Evolutionary conservation across 257 asterid species (phyloP).

Genomic region (Perilla frutescens): DNA sequence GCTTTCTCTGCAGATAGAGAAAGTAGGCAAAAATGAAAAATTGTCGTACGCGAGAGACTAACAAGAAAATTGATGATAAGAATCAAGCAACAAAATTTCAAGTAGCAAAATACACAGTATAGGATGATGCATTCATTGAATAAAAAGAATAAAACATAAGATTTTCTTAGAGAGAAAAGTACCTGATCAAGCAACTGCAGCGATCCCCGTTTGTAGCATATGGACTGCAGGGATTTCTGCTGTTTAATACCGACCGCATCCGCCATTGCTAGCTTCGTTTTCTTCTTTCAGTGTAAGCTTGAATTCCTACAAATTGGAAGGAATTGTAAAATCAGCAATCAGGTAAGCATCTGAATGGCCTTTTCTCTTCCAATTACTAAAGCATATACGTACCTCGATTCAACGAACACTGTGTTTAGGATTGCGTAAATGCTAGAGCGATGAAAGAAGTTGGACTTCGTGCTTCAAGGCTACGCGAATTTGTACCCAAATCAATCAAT

Average conservation of each 20-base stretch:
- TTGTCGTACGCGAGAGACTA: background rate
- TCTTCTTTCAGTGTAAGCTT: background rate
- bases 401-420: no score
- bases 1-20: constrained; percentile 75
- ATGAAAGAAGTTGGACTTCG: no score
- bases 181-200: constrained; percentile 94
- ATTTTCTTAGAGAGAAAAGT: background rate
- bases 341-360: no score
- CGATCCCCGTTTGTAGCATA: constrained; percentile 77
- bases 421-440: no score
- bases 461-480: no score
- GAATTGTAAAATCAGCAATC: background rate
- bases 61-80: background rate
- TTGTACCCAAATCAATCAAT: no score
- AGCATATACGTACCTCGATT: no score
- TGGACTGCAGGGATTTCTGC: constrained; percentile 56
- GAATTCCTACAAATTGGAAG: background rate
- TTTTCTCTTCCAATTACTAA: no score
- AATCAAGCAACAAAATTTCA: background rate
- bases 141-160: background rate
- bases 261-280: constrained; percentile 46
- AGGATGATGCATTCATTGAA: background rate
- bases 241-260: constrained; percentile 39
- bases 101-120: background rate
- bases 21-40: constrained; percentile 18